Evolutionary conservation across 2,329 filamentous ascomycete genomes (phyloP), one percentile per base, ranked within the genome.

Genomic region (Diplodia scrobiculata): DNA sequence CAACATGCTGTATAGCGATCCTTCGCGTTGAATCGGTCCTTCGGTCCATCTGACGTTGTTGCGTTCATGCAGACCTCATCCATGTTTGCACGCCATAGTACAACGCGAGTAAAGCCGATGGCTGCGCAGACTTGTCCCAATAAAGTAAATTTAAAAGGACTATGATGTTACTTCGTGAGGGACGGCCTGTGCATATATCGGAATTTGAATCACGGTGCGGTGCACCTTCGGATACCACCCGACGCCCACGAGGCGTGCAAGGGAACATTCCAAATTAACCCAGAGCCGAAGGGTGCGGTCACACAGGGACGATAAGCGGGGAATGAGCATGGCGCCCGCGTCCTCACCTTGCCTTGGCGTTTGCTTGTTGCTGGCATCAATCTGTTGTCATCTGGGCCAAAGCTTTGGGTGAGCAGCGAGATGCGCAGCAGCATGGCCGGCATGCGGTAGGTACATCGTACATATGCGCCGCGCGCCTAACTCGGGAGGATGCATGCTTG

Each of bases 211-310:
- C 55, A 11, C n/a, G 17, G 13, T 45, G 11, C 54, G 34, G 32
- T 45, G 36, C 54, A 13, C 54, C 36, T 41, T 38, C 54, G 54
- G 54, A 58, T 41, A 14, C 19, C 11, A 45, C 21, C 36, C 34
- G 54, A 54, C 38, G 55, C 38, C 55, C 55, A 60, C 55, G 55
- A 60, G 55, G 55, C 55, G 21, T 27, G 55, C 55, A 48, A 58
- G 54, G 54, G 32, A 60, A 32, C 19, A 60, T 60, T 48, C 45
- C 14, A 47, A 48, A 60, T 60, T 45, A 45, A 32, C 19, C 29
- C 25, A n/a, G 17, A 7, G 13, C 6, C 54, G 11, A 27, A 60
- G 13, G n/a, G 38, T 32, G 55, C 38, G 55, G 55, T 60, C 27
- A 32, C 55, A 60, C 55, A 27, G 32, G 29, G 29, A 29, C 55